phyloP scores from a whole-genome alignment of 2,329 filamentous ascomycete genomes.

The Aspergillus sp. region DNA sequence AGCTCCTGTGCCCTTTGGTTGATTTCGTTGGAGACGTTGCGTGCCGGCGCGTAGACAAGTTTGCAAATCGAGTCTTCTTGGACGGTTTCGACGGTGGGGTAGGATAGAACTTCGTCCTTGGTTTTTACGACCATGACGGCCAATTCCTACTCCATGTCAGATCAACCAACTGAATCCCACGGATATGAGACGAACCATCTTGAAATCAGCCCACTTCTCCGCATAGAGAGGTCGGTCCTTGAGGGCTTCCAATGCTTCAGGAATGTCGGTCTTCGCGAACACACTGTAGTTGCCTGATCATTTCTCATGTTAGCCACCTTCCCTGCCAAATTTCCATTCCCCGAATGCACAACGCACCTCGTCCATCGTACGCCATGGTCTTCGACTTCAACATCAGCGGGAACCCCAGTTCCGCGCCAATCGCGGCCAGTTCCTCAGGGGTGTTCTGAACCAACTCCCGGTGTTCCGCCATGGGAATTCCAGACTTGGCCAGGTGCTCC shows the following conservation, averaged over 20 bases:
- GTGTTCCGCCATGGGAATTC: conserved; percentile 65
- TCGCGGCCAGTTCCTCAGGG: conserved; percentile 53
- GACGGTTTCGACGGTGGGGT: conserved; percentile 86
- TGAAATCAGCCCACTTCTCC: conserved; percentile 81
- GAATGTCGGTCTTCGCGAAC: conserved; percentile 51
- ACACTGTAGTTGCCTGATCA: conserved; percentile 56
- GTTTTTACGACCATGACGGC: conserved; percentile 94
- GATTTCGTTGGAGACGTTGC: conserved; percentile 55
- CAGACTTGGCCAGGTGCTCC: conserved; percentile 60
- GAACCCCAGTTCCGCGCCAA: conserved; percentile 60
- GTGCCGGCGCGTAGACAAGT: conserved; percentile 76
- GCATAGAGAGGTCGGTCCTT: conserved; percentile 68
- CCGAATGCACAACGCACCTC: conserved; percentile 44
- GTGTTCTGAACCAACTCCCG: conserved; percentile 55
- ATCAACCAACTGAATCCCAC: background rate
- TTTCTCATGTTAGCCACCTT: background rate
- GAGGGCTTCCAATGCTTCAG: conserved; percentile 60
- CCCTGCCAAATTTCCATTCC: background rate
- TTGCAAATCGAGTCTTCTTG: conserved; percentile 96
- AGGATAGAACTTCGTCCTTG: conserved; percentile 64
- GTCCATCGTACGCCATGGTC: conserved; percentile 87
- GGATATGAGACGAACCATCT: conserved; percentile 39
- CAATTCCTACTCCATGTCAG: conserved; percentile 50
- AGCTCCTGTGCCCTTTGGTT: conserved; percentile 63
- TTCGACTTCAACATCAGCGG: conserved; percentile 90